A percentile compares a stretch with the other conserved stretches of the same genome.
These are phyloP conservation scores for Vitis amurensis DNA, from an alignment of 164 flowering plant genomes.

Conservation along the genomic window DNA sequence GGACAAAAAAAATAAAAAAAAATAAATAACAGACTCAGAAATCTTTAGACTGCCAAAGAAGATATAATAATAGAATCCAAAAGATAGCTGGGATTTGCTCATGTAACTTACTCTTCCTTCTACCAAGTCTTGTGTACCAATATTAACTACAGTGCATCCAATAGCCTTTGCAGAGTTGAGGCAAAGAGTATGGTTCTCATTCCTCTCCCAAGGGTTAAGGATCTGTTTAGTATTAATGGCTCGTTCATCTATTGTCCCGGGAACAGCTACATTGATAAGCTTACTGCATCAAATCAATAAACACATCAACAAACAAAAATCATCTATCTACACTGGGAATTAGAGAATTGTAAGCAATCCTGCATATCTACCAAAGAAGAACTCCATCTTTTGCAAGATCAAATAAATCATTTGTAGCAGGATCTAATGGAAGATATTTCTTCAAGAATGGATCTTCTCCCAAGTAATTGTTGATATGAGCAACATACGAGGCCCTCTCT, in stretches of 20 bases:
- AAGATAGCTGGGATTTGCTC: not conserved
- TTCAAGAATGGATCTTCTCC: constrained; percentile 42
- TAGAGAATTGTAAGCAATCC: not conserved
- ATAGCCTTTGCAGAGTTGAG: constrained; percentile 67
- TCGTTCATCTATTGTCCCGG: constrained; percentile 59
- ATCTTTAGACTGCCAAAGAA: not conserved
- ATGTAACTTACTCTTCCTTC: constrained; percentile 43
- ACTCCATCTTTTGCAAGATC: constrained; percentile 51
- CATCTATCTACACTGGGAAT: not conserved
- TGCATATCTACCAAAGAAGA: constrained; percentile 37
- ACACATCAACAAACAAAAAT: constrained; percentile 6
- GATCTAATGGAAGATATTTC: constrained; percentile 42
- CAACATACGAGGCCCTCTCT: constrained; percentile 47
- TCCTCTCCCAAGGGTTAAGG: constrained; percentile 61
- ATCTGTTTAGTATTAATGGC: constrained; percentile 48
- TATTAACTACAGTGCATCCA: constrained; percentile 60
- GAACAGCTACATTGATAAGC: constrained; percentile 63
- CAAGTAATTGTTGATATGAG: constrained; percentile 41
- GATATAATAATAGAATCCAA: not conserved
- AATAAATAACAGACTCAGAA: not conserved
- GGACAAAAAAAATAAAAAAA: not conserved
- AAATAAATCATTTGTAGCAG: constrained; percentile 35
- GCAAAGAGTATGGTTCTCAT: constrained; percentile 59
- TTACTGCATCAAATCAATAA: constrained; percentile 38
- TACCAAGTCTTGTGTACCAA: constrained; percentile 53